Evolutionary conservation across 768 basidiomycete species (phyloP).

Genomic region (Boletus eberwhitei): DNA sequence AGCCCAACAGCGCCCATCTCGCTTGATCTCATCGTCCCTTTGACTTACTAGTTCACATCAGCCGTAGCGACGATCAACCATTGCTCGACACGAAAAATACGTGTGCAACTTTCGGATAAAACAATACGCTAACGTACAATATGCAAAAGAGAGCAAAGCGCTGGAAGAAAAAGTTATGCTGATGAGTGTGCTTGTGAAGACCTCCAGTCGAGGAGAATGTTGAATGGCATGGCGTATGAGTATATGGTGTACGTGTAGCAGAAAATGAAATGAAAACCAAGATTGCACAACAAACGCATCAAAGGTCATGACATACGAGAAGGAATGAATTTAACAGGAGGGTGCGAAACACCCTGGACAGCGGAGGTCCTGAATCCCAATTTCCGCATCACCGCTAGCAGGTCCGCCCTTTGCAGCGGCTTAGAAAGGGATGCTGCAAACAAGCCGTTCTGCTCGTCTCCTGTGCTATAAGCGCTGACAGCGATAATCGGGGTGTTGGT

Average conservation of each 20-base stretch:
- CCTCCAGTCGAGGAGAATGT: slow-evolving; percentile 21
- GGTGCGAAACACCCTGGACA: slow-evolving; percentile 51
- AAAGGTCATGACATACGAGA: slow-evolving; percentile 27
- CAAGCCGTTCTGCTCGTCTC: slow-evolving; percentile 64
- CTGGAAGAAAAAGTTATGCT: slow-evolving; percentile 22
- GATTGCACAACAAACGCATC: slow-evolving; percentile 20
- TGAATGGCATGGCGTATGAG: slow-evolving; percentile 34
- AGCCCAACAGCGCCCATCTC: slow-evolving; percentile 23
- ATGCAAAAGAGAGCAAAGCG: slow-evolving; percentile 33
- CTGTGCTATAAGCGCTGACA: slow-evolving; percentile 82
- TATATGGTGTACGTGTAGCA: slow-evolving; percentile 30
- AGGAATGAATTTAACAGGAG: slow-evolving; percentile 51
- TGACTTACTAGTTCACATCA: neutral
- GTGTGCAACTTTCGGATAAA: slow-evolving; percentile 10
- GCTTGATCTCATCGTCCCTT: slow-evolving; percentile 7
- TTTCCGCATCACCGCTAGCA: slow-evolving; percentile 77
- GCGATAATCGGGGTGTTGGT: slow-evolving; percentile 89
- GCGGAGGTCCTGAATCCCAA: slow-evolving; percentile 89
- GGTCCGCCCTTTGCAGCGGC: slow-evolving; percentile 84
- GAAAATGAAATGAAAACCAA: slow-evolving; percentile 29
- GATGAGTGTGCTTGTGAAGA: slow-evolving; percentile 29
- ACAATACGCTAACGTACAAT: slow-evolving; percentile 45
- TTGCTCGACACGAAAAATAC: slow-evolving; percentile 4
- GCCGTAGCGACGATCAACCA: neutral
- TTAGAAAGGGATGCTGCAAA: slow-evolving; percentile 84